Percentiles rank a stretch among this genome's conserved stretches.
phyloP scores from a whole-genome alignment of 306 rosid genomes.

The Abrus precatorius region DNA sequence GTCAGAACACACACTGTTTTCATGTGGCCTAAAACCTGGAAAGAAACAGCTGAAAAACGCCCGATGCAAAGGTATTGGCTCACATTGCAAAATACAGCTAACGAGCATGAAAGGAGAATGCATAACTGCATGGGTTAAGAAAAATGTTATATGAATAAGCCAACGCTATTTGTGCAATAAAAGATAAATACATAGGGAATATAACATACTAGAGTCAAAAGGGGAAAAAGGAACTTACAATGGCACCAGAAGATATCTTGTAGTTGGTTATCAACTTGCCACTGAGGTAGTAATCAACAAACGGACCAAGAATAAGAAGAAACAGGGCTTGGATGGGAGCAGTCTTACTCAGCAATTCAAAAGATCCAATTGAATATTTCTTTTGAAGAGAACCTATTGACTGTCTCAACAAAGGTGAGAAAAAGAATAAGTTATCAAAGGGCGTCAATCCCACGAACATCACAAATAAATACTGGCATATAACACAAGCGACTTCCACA shows the following conservation, averaged over 20 bases:
- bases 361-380: constrained; percentile 95
- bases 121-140: constrained; percentile 66
- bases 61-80: constrained; percentile 98
- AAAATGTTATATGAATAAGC: constrained; percentile 5
- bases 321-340: constrained; percentile 93
- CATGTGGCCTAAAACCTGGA: constrained; percentile 98
- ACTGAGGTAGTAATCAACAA: constrained; percentile 77
- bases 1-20: constrained; percentile 91
- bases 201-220: constrained; percentile 23
- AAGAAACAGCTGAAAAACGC: constrained; percentile 89
- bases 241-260: constrained; percentile 77
- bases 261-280: constrained; percentile 75
- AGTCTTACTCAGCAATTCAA: constrained; percentile 94
- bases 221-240: constrained; percentile 61
- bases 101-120: constrained; percentile 80
- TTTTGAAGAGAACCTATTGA: constrained; percentile 92
- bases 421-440: constrained; percentile 22
- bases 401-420: constrained; percentile 59
- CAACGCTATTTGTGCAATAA: constrained; percentile 4
- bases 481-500: constrained; percentile 26
- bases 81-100: constrained; percentile 88
- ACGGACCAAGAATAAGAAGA: constrained; percentile 85
- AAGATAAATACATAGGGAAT: constrained; percentile 28
- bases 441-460: constrained; percentile 34
- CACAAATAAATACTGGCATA: constrained; percentile 5